Base-by-base conservation (phyloP, 257 asterid species). In the Nicotiana paniculata region DNA sequence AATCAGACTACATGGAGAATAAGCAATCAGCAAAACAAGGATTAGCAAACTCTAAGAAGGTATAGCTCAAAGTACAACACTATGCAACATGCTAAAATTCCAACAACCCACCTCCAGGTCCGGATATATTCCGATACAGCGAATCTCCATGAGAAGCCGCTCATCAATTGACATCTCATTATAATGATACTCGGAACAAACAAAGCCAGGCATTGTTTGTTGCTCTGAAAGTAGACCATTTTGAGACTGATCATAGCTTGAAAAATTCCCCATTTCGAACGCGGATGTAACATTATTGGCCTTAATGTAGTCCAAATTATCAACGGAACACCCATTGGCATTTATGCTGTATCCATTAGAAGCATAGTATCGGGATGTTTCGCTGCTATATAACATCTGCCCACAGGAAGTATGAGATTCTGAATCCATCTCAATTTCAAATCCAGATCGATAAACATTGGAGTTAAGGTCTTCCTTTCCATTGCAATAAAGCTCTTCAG, bases 101-200 rank as follows among this genome's bases (percentile, higher is more conserved):
- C 87, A 16, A 72, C 66, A 82, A 81, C 97, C 84, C 89, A 95
- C 99, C 97, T 58, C 88, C 84, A 88, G 81, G 82, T 92, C 97
- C 1, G 97, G 98, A 87, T 88, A 91, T 87, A 95, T 86, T 82
- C 97, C 99, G 81, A 95, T 86, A 88, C 90, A 89, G 80, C 89
- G 94, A 86, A 95, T 63, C 88, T 95, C 99, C 87, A 89, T 81
- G 72, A 90, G 89, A 82, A 93, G 92, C 86, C 91, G 89, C 88
- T 92, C 99, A 88, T 89, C 86, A 77, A 89, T 63, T 32, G 99
- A 85, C 95, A 92, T 90, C 75, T 85, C 91, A 79, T 82, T 87
- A 78, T 90, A 92, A 88, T 92, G 88, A 89, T 87, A 87, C 81
- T 91, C 97, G 15, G 97, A 86, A 80, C 91, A 91, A 70, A 83